These are phyloP conservation scores for Coemansia sp. DNA, from an alignment of 192 early-diverging fungal species.

Conservation along the genomic window DNA sequence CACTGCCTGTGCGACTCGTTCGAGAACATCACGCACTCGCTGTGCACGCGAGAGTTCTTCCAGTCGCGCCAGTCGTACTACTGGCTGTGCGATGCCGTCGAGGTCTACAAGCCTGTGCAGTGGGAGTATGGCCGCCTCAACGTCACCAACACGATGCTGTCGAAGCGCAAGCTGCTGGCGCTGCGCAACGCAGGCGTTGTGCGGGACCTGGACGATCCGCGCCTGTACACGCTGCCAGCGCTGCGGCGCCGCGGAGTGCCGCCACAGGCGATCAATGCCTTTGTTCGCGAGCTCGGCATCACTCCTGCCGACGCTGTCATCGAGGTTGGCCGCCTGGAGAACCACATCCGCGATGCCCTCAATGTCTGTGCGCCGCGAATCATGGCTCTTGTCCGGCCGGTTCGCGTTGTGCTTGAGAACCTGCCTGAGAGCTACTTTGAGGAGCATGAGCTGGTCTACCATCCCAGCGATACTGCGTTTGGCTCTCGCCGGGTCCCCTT, in stretches of 20 bases:
- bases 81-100: slow-evolving; percentile 97
- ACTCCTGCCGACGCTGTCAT: slow-evolving; percentile 80
- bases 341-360: slow-evolving; percentile 90
- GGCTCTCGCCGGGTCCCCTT: slow-evolving; percentile 88
- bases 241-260: slow-evolving; percentile 97
- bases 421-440: slow-evolving; percentile 80
- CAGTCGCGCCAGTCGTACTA: slow-evolving; percentile 96
- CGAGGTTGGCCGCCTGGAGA: slow-evolving; percentile 86
- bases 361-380: slow-evolving; percentile 90
- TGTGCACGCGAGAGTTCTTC: slow-evolving; percentile 96
- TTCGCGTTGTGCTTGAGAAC: slow-evolving; percentile 89
- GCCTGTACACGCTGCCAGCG: slow-evolving; percentile 92
- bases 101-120: slow-evolving; percentile 99
- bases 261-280: slow-evolving; percentile 95
- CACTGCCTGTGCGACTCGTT: slow-evolving; percentile 99
- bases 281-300: slow-evolving; percentile 89
- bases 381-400: slow-evolving; percentile 86
- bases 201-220: slow-evolving; percentile 92
- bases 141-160: slow-evolving; percentile 91
- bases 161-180: slow-evolving; percentile 96
- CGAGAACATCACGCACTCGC: slow-evolving; percentile 99
- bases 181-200: slow-evolving; percentile 81
- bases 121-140: slow-evolving; percentile 98
- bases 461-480: slow-evolving; percentile 83
- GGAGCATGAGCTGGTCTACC: slow-evolving; percentile 81